These are phyloP conservation scores for Colletotrichum plurivorum DNA, from an alignment of 2,329 filamentous ascomycete genomes.

Conservation along the genomic window DNA sequence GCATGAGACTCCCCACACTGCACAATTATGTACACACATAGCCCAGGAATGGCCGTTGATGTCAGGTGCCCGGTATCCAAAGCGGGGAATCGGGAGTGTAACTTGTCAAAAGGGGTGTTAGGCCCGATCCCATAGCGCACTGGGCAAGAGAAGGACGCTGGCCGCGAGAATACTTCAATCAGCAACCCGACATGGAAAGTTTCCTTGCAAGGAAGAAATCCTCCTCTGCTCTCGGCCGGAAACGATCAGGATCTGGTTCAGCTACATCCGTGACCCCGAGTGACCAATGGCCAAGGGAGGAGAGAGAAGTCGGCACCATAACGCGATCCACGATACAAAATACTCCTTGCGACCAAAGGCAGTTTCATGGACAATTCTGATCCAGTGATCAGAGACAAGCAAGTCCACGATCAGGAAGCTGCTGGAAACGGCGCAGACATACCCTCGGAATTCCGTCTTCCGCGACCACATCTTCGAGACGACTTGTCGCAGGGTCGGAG, in stretches of 20 bases:
- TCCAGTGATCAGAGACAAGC: conserved; percentile 49
- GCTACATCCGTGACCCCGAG: conserved; percentile 47
- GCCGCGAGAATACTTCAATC: conserved; percentile 1
- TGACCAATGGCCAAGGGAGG: conserved; percentile 55
- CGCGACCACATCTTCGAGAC: conserved; percentile 52
- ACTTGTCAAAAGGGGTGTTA: no score
- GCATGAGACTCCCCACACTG: conserved; percentile 43
- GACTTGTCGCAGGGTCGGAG: conserved; percentile 49
- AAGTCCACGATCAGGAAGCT: conserved; percentile 48
- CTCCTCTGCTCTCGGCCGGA: neutral
- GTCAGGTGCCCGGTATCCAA: neutral
- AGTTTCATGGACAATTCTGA: conserved; percentile 55
- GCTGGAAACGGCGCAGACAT: conserved; percentile 48
- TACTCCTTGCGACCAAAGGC: conserved; percentile 55
- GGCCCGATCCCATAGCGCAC: neutral
- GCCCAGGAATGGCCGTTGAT: neutral
- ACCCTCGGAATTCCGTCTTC: conserved; percentile 54
- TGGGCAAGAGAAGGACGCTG: conserved; percentile 12
- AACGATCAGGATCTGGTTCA: conserved; percentile 14
- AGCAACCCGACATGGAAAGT: neutral
- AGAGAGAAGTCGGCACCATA: conserved; percentile 57
- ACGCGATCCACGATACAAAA: conserved; percentile 51
- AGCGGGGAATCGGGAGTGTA: neutral
- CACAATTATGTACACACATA: neutral
- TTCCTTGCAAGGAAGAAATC: conserved; percentile 13